These are phyloP conservation scores for Cryphonectria carpinicola DNA, from an alignment of 2,329 filamentous ascomycete genomes.

Conservation along the genomic window DNA sequence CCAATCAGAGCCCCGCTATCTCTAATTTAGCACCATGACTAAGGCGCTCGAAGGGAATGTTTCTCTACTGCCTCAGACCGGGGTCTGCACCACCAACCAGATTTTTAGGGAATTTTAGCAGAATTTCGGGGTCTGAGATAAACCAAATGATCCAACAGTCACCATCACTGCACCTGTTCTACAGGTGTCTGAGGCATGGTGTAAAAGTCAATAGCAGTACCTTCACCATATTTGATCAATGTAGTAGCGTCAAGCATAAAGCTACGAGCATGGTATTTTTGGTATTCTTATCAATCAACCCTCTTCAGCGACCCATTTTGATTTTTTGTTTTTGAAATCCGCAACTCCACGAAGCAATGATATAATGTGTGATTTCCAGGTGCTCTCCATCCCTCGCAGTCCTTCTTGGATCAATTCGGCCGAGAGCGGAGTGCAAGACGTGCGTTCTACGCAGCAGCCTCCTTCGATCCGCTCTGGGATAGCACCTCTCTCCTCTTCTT, in stretches of 20 bases:
- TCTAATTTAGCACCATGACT: slow-evolving; percentile 17
- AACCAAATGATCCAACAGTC: slow-evolving; percentile 16
- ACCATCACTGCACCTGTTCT: slow-evolving; percentile 12
- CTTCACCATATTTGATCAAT: not conserved
- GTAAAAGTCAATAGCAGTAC: not conserved
- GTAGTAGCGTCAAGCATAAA: not conserved
- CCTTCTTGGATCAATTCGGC: slow-evolving; percentile 10
- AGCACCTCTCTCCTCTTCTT: slow-evolving; percentile 66
- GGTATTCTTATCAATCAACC: not conserved
- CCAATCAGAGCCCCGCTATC: slow-evolving; percentile 28
- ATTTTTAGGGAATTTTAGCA: not conserved
- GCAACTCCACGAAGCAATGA: slow-evolving; percentile 17
- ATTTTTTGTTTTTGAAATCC: not conserved
- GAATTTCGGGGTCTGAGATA: not conserved
- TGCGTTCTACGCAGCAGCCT: slow-evolving; percentile 23
- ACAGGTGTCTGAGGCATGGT: not conserved
- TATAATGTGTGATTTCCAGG: not conserved
- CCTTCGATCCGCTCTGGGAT: slow-evolving; percentile 35
- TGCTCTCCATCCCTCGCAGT: not conserved
- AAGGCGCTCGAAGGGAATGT: not conserved
- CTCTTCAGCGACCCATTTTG: not conserved
- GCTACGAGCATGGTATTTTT: not conserved
- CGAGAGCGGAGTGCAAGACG: slow-evolving; percentile 22
- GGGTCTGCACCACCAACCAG: not conserved
- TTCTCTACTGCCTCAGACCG: not conserved